phyloP scores from a whole-genome alignment of 2,329 filamentous ascomycete genomes.

The Clonostachys rosea region DNA sequence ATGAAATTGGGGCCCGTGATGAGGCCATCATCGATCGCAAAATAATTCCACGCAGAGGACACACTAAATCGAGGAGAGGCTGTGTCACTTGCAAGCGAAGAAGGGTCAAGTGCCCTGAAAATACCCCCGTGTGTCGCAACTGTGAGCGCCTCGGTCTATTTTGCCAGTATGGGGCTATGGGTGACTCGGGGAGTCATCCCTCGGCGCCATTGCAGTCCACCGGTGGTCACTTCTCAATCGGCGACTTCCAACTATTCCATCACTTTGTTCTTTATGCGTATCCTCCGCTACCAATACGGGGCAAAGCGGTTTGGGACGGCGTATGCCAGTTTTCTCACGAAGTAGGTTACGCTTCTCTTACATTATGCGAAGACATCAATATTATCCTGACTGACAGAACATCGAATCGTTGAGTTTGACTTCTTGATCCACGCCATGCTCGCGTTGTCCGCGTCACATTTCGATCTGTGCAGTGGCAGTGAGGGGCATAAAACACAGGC shows the following conservation, averaged over 20 bases:
- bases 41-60: constrained; percentile 25
- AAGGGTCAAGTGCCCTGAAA: constrained; percentile 40
- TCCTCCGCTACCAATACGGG: constrained; percentile 28
- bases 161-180: constrained; percentile 22
- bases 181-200: too few species aligned
- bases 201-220: not conserved
- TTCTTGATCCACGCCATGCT: constrained; percentile 36
- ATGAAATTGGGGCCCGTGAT: too few species aligned
- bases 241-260: constrained; percentile 47
- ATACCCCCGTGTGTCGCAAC: constrained; percentile 22
- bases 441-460: constrained; percentile 30
- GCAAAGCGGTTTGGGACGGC: constrained; percentile 26
- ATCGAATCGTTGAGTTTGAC: constrained; percentile 20
- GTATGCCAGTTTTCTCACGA: constrained; percentile 28
- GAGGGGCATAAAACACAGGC: constrained; percentile 8
- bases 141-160: constrained; percentile 26
- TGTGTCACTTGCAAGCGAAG: constrained; percentile 24
- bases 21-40: constrained; percentile 6
- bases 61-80: constrained; percentile 24
- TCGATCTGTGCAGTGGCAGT: constrained; percentile 8
- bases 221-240: constrained; percentile 24
- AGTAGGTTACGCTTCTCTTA: constrained; percentile 12
- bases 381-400: not conserved
- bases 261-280: constrained; percentile 43
- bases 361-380: not conserved